Base-by-base conservation (phyloP, 805 yeast species). In the Wickerhamiella australiensis region DNA sequence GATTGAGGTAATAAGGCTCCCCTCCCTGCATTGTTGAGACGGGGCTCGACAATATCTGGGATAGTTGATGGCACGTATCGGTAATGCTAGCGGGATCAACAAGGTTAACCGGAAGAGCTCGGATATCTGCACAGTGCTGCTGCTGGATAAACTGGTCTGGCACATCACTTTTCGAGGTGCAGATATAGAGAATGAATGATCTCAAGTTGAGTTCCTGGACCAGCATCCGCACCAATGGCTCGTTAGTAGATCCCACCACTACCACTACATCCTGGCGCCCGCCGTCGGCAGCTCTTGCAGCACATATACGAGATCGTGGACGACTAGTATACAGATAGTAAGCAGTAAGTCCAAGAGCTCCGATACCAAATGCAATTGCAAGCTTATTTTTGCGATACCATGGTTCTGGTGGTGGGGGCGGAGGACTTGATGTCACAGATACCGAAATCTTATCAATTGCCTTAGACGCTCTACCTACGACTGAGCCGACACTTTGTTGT, bases 131-230 rank as follows among this genome's bases (percentile, higher is more conserved):
- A 13, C 81, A 77, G 42, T 79, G 73, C 51, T 82, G 84, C 26
- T 61, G 60, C 9, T 65, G 59, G 36, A 66, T 66, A 1, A 73
- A 61, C 1, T 68, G 64, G 53, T 80, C 85, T n/a, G 38, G 38
- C 54, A 70, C 72, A 25, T 79, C 85, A 52, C 73, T 76, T 5
- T 69, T 61, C n/a, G 75, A 62, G n/a, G 79, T 76, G 0, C 94
- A 79, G 54, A 85, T 71, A 61, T 81, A 85, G 2, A 86, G 87
- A 27, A 86, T 80, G 60, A 82, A 85, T 1, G 95, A 94, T 49
- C 94, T 69, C 42, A 74, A 73, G 54, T 84, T 87, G 54, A 85
- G 71, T 61, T 85, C 95, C 50, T 75, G 71, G 1, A 87, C 84
- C 26, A 85, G 66, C 47, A 79, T 70, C 51, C 84, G 71, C 0